Evolutionary conservation across 805 yeast genomes (phyloP).

Genomic region (Isabelozyma rhagii): DNA sequence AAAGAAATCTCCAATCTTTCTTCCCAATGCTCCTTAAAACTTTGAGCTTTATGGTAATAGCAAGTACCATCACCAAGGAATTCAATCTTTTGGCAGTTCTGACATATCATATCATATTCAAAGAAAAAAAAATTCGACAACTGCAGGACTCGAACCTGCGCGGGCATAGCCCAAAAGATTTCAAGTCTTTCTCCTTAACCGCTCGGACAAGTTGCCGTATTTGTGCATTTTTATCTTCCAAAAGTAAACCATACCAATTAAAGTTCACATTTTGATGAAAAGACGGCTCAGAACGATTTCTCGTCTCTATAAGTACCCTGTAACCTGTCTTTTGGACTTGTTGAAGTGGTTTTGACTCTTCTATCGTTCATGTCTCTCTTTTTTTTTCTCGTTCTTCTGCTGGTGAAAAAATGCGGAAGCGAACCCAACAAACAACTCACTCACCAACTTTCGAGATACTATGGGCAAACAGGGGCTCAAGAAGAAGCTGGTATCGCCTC

Average conservation of each 20-base stretch:
- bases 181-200: conserved; percentile 8
- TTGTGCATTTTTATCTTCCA: background rate
- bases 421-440: background rate
- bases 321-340: too few species aligned
- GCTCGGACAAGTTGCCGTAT: conserved; percentile 1
- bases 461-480: background rate
- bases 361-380: too few species aligned
- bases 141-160: conserved; percentile 18
- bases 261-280: too few species aligned
- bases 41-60: too few species aligned
- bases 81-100: background rate
- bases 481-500: background rate
- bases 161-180: conserved; percentile 36
- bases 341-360: too few species aligned
- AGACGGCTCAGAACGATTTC: too few species aligned
- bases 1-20: too few species aligned
- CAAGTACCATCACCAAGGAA: background rate
- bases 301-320: too few species aligned
- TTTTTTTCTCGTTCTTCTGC: too few species aligned
- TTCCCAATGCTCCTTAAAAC: too few species aligned
- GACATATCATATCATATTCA: background rate
- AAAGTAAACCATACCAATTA: background rate
- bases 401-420: too few species aligned
- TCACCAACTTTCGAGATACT: background rate
- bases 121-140: background rate